Conservation (phyloP, 768 basidiomycete genomes). For the Calvatia gigantea region DNA sequence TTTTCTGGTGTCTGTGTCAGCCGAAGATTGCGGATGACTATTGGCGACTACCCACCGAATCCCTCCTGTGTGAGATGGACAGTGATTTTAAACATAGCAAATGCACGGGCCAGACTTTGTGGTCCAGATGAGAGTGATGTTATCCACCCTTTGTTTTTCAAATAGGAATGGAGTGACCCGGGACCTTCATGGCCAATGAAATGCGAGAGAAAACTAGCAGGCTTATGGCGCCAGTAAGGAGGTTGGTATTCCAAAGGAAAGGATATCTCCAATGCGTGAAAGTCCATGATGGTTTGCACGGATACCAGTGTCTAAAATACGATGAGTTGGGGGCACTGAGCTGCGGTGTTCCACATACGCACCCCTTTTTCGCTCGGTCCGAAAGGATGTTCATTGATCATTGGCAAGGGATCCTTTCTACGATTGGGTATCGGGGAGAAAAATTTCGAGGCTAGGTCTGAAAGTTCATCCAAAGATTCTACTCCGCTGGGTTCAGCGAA, state of each 20-base stretch:
- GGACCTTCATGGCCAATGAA: slow-evolving; percentile 91
- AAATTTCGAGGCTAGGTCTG: slow-evolving; percentile 53
- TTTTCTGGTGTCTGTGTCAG: slow-evolving; percentile 46
- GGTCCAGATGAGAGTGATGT: slow-evolving; percentile 68
- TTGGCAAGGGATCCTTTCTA: slow-evolving; percentile 54
- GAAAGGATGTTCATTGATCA: slow-evolving; percentile 71
- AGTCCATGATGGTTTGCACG: slow-evolving; percentile 85
- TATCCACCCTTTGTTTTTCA: slow-evolving; percentile 88
- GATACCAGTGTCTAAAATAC: slow-evolving; percentile 68
- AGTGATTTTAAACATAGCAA: slow-evolving; percentile 86
- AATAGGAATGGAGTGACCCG: slow-evolving; percentile 86
- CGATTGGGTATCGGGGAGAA: slow-evolving; percentile 76
- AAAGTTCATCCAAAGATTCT: slow-evolving; percentile 77
- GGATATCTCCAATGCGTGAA: slow-evolving; percentile 79
- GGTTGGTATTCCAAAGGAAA: slow-evolving; percentile 77
- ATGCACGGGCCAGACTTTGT: slow-evolving; percentile 73
- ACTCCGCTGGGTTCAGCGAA: slow-evolving; percentile 6
- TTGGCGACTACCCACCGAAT: slow-evolving; percentile 55
- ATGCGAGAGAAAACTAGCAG: slow-evolving; percentile 70
- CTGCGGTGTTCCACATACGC: slow-evolving; percentile 27
- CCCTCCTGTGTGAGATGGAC: slow-evolving; percentile 81
- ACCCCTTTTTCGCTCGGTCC: slow-evolving; percentile 71
- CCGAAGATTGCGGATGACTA: background rate
- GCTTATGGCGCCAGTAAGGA: slow-evolving; percentile 74
- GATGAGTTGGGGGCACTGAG: background rate